Conservation (phyloP, 2,329 filamentous ascomycete genomes). For the Seiridium unicorne region DNA sequence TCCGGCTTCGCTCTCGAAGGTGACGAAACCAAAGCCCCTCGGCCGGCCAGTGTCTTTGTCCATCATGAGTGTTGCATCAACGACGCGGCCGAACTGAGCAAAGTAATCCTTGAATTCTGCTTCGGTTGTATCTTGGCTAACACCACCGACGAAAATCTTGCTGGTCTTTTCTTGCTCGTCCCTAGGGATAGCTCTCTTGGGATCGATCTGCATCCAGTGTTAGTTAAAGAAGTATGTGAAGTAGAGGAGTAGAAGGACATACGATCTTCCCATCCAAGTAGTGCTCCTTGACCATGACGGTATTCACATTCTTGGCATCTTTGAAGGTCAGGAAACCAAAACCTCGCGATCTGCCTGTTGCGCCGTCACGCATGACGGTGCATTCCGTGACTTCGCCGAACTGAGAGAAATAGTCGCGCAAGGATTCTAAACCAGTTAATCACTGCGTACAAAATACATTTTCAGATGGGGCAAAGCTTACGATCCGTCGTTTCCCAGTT, state of each 20-base stretch:
- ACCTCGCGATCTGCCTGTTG: slow-evolving; percentile 87
- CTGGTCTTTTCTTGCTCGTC: slow-evolving; percentile 98
- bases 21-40: slow-evolving; percentile 95
- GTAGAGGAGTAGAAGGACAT: slow-evolving; percentile 36
- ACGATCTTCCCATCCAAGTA: slow-evolving; percentile 98
- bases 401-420: slow-evolving; percentile 95
- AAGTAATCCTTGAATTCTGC: slow-evolving; percentile 97
- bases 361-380: slow-evolving; percentile 98
- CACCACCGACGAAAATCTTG: slow-evolving; percentile 98
- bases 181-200: slow-evolving; percentile 92
- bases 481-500: slow-evolving; percentile 99
- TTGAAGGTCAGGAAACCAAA: slow-evolving; percentile 98
- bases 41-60: slow-evolving; percentile 99
- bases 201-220: slow-evolving; percentile 72
- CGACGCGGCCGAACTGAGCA: slow-evolving; percentile 90
- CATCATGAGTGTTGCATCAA: slow-evolving; percentile 99
- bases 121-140: slow-evolving; percentile 95
- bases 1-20: slow-evolving; percentile 92
- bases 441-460: background rate
- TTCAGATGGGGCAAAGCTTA: slow-evolving; percentile 49
- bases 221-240: slow-evolving; percentile 12
- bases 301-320: slow-evolving; percentile 96
- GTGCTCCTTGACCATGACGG: slow-evolving; percentile 99
- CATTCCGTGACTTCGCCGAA: slow-evolving; percentile 97
- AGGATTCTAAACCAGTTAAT: slow-evolving; percentile 65